Base-by-base conservation (phyloP, 768 basidiomycete species). In the Trametopsis cervina region DNA sequence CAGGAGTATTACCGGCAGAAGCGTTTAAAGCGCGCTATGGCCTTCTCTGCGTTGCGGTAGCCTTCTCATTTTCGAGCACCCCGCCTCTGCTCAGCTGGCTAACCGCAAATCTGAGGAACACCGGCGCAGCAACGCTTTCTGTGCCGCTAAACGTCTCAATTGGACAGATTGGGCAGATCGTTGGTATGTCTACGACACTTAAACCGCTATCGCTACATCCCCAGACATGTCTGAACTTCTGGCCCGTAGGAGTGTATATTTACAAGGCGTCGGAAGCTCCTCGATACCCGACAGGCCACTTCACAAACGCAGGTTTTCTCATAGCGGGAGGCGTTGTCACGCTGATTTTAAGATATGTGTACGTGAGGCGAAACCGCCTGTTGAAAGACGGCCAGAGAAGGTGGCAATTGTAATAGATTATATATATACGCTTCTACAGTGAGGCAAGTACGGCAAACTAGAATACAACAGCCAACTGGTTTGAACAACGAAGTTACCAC, bases 11-110 rank as follows among this genome's bases (percentile, higher is more conserved):
- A 11, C 23, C 45, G 5, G 2, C 36, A n/a, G 23, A 23, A 10
- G n/a, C 56, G 3, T 60, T 58, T 51, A 54, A 58, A 40, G 51
- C 56, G 29, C 65, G 67, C 5, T 68, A 67, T 45, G 67, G 57
- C 27, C 53, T 62, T 26, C 60, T 69, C 40, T 60, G 57, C 46
- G 48, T 69, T 37, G 64, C 59, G 2, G 52, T 64, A 13, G 54
- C 60, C n/a, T 66, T 66, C 41, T 57, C 63, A 18, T 69, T 67
- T 48, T 61, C 64, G 0, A 60, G 54, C 44, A 63, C 61, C 18
- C 63, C 67, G 2, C 61, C 66, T 3, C 57, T 63, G 1, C 54
- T 67, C 22, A 66, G 66, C 39, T 69, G 67, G 66, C 55, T 69
- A 26, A 58, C 66, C 4, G 63, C 63, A 18, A 69, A 69, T 49